Percentiles rank a stretch among this genome's conserved stretches.
Evolutionary conservation across 331 rosid species (phyloP).

Genomic region (Pyracantha coccinea): DNA sequence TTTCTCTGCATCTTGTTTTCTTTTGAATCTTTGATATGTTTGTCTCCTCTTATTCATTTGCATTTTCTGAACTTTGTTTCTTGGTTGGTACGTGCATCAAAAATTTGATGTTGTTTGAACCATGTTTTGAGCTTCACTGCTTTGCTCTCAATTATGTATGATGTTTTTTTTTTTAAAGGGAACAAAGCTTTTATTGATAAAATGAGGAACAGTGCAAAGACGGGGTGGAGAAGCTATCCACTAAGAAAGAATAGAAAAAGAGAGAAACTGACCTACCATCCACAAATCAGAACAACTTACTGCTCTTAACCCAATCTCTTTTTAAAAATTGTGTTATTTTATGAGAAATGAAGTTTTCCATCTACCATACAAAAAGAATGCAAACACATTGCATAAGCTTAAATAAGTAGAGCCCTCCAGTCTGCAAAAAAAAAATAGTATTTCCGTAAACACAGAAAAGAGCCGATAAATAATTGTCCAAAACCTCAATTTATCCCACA

Average conservation of each 20-base stretch:
- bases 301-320: background rate
- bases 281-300: background rate
- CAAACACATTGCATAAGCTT: background rate
- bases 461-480: background rate
- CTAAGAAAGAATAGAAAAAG: background rate
- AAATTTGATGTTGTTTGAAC: background rate
- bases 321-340: background rate
- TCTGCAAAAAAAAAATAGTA: background rate
- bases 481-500: background rate
- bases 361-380: background rate
- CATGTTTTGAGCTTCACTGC: background rate
- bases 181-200: background rate
- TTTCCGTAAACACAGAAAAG: background rate
- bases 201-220: background rate
- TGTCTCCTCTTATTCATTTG: background rate
- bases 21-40: background rate
- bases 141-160: background rate
- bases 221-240: background rate
- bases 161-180: no score
- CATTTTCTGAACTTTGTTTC: background rate
- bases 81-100: background rate
- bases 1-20: slow-evolving; percentile 2
- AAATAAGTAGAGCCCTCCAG: background rate
- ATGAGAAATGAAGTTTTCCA: background rate
- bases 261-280: background rate